A percentile compares a stretch with the other conserved stretches of the same genome.
phyloP scores from a whole-genome alignment of 345 rosid genomes.

The Eucalyptus marginata region DNA sequence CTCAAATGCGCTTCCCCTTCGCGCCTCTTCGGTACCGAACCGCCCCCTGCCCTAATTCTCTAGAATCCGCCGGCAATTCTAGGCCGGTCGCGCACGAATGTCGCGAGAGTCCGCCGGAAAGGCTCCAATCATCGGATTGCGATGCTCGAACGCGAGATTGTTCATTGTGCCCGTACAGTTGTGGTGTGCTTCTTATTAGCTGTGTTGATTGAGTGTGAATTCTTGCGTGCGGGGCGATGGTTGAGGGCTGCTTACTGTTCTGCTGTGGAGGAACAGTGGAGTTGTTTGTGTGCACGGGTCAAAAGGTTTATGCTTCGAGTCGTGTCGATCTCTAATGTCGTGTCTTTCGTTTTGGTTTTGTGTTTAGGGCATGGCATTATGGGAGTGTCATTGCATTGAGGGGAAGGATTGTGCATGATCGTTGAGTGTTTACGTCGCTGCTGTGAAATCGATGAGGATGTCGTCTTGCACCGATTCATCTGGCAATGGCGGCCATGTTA shows the following conservation, averaged over 20 bases:
- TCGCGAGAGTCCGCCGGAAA: not conserved
- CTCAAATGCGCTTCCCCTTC: not conserved
- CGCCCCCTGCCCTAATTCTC: not conserved
- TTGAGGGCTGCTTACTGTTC: not conserved
- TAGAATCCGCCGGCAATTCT: not conserved
- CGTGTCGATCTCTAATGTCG: not conserved
- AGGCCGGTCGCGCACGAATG: not conserved
- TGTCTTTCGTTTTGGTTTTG: not conserved
- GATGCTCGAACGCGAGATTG: not conserved
- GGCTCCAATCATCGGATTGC: not conserved
- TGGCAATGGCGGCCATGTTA: not conserved
- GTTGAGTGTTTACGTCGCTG: not conserved
- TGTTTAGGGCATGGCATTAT: not conserved
- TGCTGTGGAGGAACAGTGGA: not conserved
- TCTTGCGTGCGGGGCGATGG: not conserved
- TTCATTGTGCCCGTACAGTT: not conserved
- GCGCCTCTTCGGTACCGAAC: not conserved
- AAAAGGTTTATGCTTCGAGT: not conserved
- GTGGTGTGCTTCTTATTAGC: not conserved
- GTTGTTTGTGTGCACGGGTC: not conserved
- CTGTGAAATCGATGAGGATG: slow-evolving; percentile 6
- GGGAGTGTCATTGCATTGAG: not conserved
- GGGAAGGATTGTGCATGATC: not conserved
- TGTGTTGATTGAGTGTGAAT: not conserved
- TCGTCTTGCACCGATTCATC: not conserved